phyloP scores from a whole-genome alignment of 306 rosid genomes.

The Quercus dentata region DNA sequence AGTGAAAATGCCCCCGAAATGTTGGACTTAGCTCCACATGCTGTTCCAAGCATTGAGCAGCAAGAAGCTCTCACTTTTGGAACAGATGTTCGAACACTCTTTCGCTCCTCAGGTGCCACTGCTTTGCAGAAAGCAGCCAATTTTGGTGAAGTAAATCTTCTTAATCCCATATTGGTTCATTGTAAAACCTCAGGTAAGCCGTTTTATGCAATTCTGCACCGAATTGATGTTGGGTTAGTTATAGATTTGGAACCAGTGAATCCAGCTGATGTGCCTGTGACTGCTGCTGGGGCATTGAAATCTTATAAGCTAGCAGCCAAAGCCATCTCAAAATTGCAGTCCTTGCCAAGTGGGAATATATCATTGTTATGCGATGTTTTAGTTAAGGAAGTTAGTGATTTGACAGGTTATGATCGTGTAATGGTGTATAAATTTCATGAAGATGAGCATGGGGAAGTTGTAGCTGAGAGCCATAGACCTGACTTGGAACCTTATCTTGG shows the following conservation, averaged over 20 bases:
- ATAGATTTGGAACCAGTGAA: constrained; percentile 47
- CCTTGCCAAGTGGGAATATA: constrained; percentile 38
- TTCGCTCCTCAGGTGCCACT: constrained; percentile 37
- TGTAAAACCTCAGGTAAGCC: constrained; percentile 44
- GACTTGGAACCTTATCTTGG: constrained; percentile 41
- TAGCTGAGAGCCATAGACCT: constrained; percentile 33
- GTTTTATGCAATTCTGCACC: constrained; percentile 44
- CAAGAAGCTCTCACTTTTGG: constrained; percentile 39
- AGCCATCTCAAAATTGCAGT: constrained; percentile 45
- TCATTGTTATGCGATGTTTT: constrained; percentile 32
- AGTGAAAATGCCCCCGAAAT: constrained; percentile 46
- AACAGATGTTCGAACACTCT: constrained; percentile 35
- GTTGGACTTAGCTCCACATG: constrained; percentile 47
- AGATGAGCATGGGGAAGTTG: constrained; percentile 49
- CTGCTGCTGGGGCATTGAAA: constrained; percentile 45
- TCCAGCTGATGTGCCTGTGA: constrained; percentile 39
- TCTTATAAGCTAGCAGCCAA: constrained; percentile 53
- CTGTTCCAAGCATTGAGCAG: constrained; percentile 43
- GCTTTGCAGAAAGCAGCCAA: constrained; percentile 41
- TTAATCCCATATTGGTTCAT: constrained; percentile 41
- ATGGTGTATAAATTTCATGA: constrained; percentile 51
- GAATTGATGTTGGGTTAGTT: constrained; percentile 34
- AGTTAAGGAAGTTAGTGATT: constrained; percentile 43
- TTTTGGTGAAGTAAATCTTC: constrained; percentile 37
- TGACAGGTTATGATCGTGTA: constrained; percentile 41